Evolutionary conservation across 345 rosid genomes (phyloP), one percentile per base, ranked within the genome.

Genomic region (Brassica carinata): DNA sequence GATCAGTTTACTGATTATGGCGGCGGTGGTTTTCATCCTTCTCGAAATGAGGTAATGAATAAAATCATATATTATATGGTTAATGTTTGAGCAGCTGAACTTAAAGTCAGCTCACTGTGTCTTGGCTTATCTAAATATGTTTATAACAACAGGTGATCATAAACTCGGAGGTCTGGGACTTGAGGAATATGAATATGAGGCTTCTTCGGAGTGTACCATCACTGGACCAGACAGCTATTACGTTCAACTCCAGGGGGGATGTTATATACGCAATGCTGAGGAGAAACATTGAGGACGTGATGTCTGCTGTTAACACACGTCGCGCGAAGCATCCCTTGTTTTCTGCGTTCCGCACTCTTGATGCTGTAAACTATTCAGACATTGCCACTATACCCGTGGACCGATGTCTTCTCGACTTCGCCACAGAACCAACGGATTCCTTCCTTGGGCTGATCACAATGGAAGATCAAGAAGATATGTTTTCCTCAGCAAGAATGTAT

Each of bases 141-240:
- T 67, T 66, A 17, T 59, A 31, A 17, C 89, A 33, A 29, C 89
- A 96, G 99, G 96, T 93, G 51, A 92, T 96, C 36, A 90, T 93
- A 76, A 96, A 96, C 83, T 92, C 99, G 0, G 99, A 96, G 87
- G 98, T 96, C 43, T 96, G 99, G 99, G 99, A 96, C 86, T 85
- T 96, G 66, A 85, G 98, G 69, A 92, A 89, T 62, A 86, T 85
- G 69, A 92, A 89, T 53, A 86, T 82, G 74, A 90, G 90, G 86
- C 91, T 96, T 62, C 92, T 96, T 27, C 85, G 97, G 68, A 93
- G 94, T 77, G 97, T 96, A 72, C 98, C 98, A 70, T 93, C 98
- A 29, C 76, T 96, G 73, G 98, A 96, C 83, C 97, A 93, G 84
- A 93, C 98, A 51, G 53, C 96, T 69, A 90, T 96, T 79, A 92